Evolutionary conservation across 2,329 filamentous ascomycete species (phyloP).

Genomic region (Ophiostoma perfectum): DNA sequence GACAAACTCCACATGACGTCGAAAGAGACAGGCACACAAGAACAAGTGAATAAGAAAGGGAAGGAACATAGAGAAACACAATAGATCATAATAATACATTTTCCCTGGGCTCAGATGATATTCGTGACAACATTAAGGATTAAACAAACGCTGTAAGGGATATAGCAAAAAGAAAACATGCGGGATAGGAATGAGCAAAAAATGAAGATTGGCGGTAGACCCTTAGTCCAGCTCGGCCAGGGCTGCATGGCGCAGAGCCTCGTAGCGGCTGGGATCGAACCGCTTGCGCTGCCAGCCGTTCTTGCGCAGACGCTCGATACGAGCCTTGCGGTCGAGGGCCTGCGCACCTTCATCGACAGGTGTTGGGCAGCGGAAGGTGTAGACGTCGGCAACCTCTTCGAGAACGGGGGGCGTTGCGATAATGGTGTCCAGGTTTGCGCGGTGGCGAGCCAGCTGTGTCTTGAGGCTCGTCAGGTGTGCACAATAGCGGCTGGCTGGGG

Average conservation of each 20-base stretch:
- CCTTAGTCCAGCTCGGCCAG: slow-evolving; percentile 44
- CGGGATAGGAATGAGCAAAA: background rate
- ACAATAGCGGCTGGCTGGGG: slow-evolving; percentile 45
- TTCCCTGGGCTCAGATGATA: background rate
- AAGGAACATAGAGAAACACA: background rate
- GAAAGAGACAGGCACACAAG: background rate
- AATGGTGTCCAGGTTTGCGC: slow-evolving; percentile 42
- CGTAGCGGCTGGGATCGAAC: slow-evolving; percentile 50
- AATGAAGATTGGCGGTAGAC: background rate
- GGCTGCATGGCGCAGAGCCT: slow-evolving; percentile 47
- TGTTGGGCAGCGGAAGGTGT: slow-evolving; percentile 23
- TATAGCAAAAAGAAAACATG: background rate
- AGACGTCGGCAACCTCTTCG: background rate
- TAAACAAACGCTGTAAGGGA: slow-evolving; percentile 5
- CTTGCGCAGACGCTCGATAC: slow-evolving; percentile 51
- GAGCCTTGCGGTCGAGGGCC: slow-evolving; percentile 41
- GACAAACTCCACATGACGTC: background rate
- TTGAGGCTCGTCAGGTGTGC: slow-evolving; percentile 45
- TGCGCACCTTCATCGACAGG: slow-evolving; percentile 36
- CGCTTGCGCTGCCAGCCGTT: slow-evolving; percentile 51
- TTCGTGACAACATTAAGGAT: slow-evolving; percentile 4
- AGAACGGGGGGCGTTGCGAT: slow-evolving; percentile 29
- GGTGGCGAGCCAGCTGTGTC: slow-evolving; percentile 46
- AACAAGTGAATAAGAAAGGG: background rate
- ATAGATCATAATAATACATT: slow-evolving; percentile 7